Conservation (phyloP, 306 rosid species). For the Lotus japonicus region DNA sequence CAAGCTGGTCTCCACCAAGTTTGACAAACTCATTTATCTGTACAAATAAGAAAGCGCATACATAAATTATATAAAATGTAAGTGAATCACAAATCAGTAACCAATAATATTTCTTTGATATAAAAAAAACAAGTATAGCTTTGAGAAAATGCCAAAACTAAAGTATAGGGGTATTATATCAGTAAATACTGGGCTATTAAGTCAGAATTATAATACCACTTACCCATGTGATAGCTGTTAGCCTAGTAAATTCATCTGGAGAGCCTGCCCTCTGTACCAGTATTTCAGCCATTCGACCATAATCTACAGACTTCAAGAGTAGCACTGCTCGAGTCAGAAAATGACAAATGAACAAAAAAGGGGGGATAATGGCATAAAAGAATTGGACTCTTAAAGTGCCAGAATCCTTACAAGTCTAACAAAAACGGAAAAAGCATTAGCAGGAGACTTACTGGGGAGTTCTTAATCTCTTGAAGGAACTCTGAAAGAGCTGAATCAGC, state of each 20-base stretch:
- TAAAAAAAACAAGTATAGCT: not conserved
- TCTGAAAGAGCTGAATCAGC: slow-evolving; percentile 99
- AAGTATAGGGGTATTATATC: not conserved
- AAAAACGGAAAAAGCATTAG: slow-evolving; percentile 9
- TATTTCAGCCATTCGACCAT: slow-evolving; percentile 99
- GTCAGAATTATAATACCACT: slow-evolving; percentile 23
- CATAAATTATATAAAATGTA: not conserved
- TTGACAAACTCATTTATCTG: slow-evolving; percentile 95
- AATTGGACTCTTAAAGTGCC: not conserved
- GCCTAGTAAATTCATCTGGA: slow-evolving; percentile 85
- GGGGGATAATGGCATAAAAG: not conserved
- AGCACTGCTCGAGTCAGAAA: slow-evolving; percentile 99
- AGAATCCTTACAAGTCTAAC: slow-evolving; percentile 39
- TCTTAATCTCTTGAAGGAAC: slow-evolving; percentile 98
- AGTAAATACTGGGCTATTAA: not conserved
- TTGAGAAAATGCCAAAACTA: not conserved
- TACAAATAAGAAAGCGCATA: slow-evolving; percentile 12
- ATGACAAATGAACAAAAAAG: slow-evolving; percentile 66
- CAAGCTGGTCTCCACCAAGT: slow-evolving; percentile 99
- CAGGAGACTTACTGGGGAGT: slow-evolving; percentile 88
- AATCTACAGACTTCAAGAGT: slow-evolving; percentile 99
- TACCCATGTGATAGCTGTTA: slow-evolving; percentile 97
- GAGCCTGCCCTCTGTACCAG: slow-evolving; percentile 93
- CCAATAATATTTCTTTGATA: not conserved
- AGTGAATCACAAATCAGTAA: not conserved